phyloP scores from a whole-genome alignment of 305 asterid genomes.

The Solanum hybrid region DNA sequence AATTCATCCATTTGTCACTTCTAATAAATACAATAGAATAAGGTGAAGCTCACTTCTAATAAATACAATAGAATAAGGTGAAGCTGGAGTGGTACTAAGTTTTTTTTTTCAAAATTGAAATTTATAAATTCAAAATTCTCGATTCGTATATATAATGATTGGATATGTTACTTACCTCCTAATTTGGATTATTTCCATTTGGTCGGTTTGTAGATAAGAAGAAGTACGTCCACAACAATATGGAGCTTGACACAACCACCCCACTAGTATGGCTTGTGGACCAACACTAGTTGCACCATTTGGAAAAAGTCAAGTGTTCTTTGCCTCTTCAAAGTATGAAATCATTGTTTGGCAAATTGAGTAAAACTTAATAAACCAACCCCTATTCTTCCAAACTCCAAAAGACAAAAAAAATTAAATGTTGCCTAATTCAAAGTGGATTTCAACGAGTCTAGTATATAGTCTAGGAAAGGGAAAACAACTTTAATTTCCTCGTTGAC shows the following conservation, averaged over 20 bases:
- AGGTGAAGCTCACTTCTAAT: background rate
- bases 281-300: background rate
- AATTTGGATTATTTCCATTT: background rate
- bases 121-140: background rate
- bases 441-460: background rate
- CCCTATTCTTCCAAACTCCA: background rate
- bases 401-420: background rate
- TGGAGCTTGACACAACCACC: background rate
- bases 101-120: background rate
- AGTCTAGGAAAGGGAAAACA: background rate
- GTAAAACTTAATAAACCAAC: background rate
- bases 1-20: background rate
- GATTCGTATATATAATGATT: background rate
- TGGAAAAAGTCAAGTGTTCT: background rate
- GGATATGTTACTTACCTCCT: background rate
- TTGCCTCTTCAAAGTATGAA: constrained; percentile 5
- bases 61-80: background rate
- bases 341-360: background rate
- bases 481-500: background rate
- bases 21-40: background rate
- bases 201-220: constrained; percentile 3
- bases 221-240: background rate
- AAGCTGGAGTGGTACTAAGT: background rate
- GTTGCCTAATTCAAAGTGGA: background rate
- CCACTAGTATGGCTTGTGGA: constrained; percentile 2